Conservation (phyloP, 169 alveolate species). For the Fabrea salina region DNA sequence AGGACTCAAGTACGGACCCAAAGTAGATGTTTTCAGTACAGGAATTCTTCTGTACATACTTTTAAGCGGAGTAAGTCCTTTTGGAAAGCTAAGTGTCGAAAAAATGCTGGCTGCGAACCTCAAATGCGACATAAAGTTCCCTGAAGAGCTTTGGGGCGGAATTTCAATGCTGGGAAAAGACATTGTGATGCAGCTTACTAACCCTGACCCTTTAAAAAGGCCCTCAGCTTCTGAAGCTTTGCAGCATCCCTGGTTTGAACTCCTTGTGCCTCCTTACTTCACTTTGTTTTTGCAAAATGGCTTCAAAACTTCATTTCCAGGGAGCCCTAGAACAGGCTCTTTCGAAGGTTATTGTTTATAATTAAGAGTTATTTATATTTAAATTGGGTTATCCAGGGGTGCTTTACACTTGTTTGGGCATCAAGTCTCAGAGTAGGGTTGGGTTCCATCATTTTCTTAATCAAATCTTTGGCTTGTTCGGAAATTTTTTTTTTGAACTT, state of each 20-base stretch:
- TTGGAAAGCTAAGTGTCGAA: conserved; percentile 72
- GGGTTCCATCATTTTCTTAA: too few relatives aligned
- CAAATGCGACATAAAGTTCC: neutral
- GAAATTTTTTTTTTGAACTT: too few relatives aligned
- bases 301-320: too few relatives aligned
- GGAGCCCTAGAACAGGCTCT: too few relatives aligned
- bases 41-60: conserved; percentile 83
- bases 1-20: conserved; percentile 79
- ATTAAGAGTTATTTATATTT: too few relatives aligned
- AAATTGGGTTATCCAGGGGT: too few relatives aligned
- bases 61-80: conserved; percentile 87
- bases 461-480: too few relatives aligned
- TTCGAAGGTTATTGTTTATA: too few relatives aligned
- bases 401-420: too few relatives aligned
- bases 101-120: conserved; percentile 58
- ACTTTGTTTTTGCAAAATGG: too few relatives aligned
- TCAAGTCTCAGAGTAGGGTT: too few relatives aligned
- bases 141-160: neutral
- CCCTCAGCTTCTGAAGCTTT: neutral
- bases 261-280: too few relatives aligned
- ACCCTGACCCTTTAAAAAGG: conserved; percentile 5
- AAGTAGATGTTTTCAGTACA: conserved; percentile 83
- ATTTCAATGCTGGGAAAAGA: neutral
- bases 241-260: neutral
- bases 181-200: conserved; percentile 7